Base-by-base conservation (phyloP, 352 stramenopile genomes). In the Globisporangium mamillatum region DNA sequence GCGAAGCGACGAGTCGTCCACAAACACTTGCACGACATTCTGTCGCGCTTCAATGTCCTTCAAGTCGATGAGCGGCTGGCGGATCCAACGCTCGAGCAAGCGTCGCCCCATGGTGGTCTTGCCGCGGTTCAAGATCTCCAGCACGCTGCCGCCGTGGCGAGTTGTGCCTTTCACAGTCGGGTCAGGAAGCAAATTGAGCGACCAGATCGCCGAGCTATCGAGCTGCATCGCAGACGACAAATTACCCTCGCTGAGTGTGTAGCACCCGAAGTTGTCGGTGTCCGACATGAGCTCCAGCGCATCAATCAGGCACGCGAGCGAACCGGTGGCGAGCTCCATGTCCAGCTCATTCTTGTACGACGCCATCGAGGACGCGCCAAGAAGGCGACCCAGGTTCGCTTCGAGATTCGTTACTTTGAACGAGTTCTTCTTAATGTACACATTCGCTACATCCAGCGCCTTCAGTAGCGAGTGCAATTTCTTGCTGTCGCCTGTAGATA, bases 11-110 rank as follows among this genome's bases (percentile, higher is more conserved):
- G 83, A 74, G 16, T 98, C 84, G 53, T 98, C 82, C 18, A 99
- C 85, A 73, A 99, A 97, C 25, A 90, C 74, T 50, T 92, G 84
- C 6, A 99, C 96, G 14, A 97, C 71, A 64, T 97, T 86, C 68
- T 99, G 95, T 34, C 97, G 88, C 29, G 74, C 74, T 24, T 84
- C 66, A 68, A 99, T 98, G 20, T 82, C 70, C 9, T 76, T 68
- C 1, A 96, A 72, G 66, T 99, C 80, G 0, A 98, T 72, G 24
- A 99, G 82, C 24, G 98, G 98, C 78, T 99, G 97, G 55, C 96
- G 84, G 59, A 99, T 92, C 98, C 98, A 99, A n/a, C 95, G 82
- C 75, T 98, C 90, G 27, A 99, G 81, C 25, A 98, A 73, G 0
- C 92, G 81, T 63, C 85, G 84, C 0, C 97, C 97, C 93, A 99